A percentile compares a stretch with the other conserved stretches of the same genome.
These are phyloP conservation scores for Nymphaea thermarum DNA, from an alignment of 164 flowering plant genomes.

Conservation along the genomic window DNA sequence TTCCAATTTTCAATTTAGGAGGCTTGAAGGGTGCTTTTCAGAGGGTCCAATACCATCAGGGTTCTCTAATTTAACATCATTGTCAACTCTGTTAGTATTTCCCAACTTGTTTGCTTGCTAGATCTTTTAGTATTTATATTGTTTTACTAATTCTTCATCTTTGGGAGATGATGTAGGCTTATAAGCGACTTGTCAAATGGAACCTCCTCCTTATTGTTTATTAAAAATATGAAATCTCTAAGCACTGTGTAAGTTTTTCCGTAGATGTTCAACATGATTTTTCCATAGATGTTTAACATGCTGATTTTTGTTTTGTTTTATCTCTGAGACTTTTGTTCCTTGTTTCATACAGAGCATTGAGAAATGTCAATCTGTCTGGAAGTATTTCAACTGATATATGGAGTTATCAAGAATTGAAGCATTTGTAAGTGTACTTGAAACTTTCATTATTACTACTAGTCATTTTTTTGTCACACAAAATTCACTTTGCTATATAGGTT, in stretches of 20 bases:
- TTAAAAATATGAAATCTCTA: constrained; percentile 22
- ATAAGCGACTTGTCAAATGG: constrained; percentile 59
- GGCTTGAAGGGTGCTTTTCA: constrained; percentile 66
- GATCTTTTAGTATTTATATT: neutral
- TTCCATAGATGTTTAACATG: too few relatives aligned
- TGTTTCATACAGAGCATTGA: constrained; percentile 10
- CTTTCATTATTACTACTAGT: too few relatives aligned
- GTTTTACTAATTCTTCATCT: constrained; percentile 2
- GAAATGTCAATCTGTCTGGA: constrained; percentile 22
- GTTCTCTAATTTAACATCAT: constrained; percentile 39
- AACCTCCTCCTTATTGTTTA: constrained; percentile 43
- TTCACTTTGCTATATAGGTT: too few relatives aligned
- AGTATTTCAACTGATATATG: constrained; percentile 23
- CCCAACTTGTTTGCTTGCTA: neutral
- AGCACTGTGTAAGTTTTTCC: constrained; percentile 17
- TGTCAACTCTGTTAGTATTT: constrained; percentile 52
- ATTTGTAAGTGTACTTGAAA: constrained; percentile 32
- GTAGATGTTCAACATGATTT: neutral
- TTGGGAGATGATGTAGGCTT: constrained; percentile 31
- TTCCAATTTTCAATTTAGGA: constrained; percentile 36
- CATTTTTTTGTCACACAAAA: too few relatives aligned
- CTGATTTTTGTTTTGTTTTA: neutral
- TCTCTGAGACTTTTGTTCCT: neutral
- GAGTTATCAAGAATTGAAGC: constrained; percentile 10
- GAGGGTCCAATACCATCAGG: constrained; percentile 62